phyloP scores from a whole-genome alignment of 257 asterid species.

The Perilla frutescens region DNA sequence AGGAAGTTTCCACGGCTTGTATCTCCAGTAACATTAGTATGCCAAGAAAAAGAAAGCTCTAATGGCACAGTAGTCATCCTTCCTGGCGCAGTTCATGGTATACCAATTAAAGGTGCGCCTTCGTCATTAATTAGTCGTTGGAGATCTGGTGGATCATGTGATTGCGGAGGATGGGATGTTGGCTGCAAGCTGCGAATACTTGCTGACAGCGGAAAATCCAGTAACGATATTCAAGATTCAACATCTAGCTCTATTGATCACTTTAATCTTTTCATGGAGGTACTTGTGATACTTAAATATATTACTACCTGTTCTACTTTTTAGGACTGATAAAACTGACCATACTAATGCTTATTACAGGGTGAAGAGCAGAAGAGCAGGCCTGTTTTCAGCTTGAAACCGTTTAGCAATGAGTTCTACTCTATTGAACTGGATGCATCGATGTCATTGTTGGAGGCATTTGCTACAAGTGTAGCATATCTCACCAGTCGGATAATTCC shows the following conservation, averaged over 20 bases:
- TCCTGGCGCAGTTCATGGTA: conserved; percentile 78
- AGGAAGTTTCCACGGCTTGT: conserved; percentile 27
- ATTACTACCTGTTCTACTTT: neutral
- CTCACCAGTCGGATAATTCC: conserved; percentile 57
- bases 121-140: conserved; percentile 78
- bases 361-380: conserved; percentile 53
- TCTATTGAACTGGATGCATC: conserved; percentile 69
- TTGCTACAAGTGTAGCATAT: conserved; percentile 75
- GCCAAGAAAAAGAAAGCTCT: conserved; percentile 32
- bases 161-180: conserved; percentile 99
- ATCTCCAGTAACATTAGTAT: conserved; percentile 17
- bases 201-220: conserved; percentile 41
- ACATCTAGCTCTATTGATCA: conserved; percentile 41
- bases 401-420: conserved; percentile 62
- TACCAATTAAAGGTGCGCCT: conserved; percentile 70
- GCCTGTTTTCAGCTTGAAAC: conserved; percentile 72
- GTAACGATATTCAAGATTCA: conserved; percentile 35
- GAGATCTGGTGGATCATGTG: conserved; percentile 87
- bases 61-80: conserved; percentile 60
- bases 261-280: conserved; percentile 68
- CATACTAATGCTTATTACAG: conserved; percentile 44
- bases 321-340: neutral
- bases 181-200: conserved; percentile 93
- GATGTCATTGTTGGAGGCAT: conserved; percentile 73
- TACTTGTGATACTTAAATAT: conserved; percentile 30